Evolutionary conservation across 768 basidiomycete species (phyloP).

Genomic region (Collybiopsis luxurians): DNA sequence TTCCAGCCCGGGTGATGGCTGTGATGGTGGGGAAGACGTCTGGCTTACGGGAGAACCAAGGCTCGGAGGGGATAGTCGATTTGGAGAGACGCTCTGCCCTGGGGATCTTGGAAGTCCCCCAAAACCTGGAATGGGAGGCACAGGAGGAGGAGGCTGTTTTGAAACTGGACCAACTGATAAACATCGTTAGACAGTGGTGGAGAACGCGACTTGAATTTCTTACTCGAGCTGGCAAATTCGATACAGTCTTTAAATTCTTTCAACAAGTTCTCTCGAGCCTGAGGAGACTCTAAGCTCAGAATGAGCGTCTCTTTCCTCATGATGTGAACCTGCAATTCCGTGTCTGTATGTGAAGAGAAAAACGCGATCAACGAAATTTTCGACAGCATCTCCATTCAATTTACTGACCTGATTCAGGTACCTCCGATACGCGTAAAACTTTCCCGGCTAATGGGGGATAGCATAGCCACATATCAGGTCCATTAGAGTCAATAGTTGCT

Average conservation of each 20-base stretch:
- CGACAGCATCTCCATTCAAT: neutral
- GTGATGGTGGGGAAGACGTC: slow-evolving; percentile 3
- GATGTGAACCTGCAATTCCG: slow-evolving; percentile 71
- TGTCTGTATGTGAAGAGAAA: slow-evolving; percentile 42
- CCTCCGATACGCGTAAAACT: slow-evolving; percentile 72
- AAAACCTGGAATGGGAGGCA: slow-evolving; percentile 41
- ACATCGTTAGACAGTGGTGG: neutral
- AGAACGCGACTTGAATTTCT: slow-evolving; percentile 24
- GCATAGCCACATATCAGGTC: slow-evolving; percentile 85
- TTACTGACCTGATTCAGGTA: slow-evolving; percentile 55
- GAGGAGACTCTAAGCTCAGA: slow-evolving; percentile 57
- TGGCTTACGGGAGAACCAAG: neutral
- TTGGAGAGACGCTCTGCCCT: neutral
- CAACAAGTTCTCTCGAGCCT: slow-evolving; percentile 60
- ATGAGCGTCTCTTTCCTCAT: slow-evolving; percentile 85
- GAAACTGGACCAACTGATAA: slow-evolving; percentile 50
- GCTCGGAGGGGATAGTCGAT: neutral
- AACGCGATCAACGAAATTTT: neutral
- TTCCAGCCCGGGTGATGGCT: neutral
- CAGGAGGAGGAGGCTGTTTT: slow-evolving; percentile 66
- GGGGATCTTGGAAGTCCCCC: slow-evolving; percentile 3
- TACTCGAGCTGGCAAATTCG: slow-evolving; percentile 73
- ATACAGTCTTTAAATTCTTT: slow-evolving; percentile 80
- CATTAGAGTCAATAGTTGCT: slow-evolving; percentile 44
- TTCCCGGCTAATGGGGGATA: slow-evolving; percentile 97